Evolutionary conservation across 805 yeast species (phyloP), one percentile per base, ranked within the genome.

Genomic region (Cyberlindnera galapagoensis): DNA sequence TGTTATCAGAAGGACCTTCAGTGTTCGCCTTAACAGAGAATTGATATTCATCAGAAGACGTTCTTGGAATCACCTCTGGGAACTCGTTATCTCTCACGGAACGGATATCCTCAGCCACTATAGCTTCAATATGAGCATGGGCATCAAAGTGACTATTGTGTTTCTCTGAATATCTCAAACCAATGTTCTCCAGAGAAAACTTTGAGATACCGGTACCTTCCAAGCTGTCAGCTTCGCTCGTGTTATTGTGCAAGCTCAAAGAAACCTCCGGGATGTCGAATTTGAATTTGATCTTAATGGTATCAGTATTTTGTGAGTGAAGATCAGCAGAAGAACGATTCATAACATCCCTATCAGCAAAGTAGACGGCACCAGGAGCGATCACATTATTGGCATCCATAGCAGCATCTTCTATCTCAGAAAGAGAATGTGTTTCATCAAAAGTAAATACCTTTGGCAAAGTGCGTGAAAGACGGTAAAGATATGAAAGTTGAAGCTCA

Each of bases 61-160:
- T 67, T 17, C 74, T 71, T 1, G 97, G 97, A 26, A 92, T 76
- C 20, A 92, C 75, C 39, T 88, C 81, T 0, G 81, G 70, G 58
- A 85, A 90, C 44, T 74, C 74, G 59, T 82, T 90, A 19, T 68
- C 74, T 14, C 70, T 71, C 6, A 60, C 59, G 16, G 57, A 54
- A 43, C 97, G 67, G 4, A 76, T 71, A 57, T 92, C 98, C 34
- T 72, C 74, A 3, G 88, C 81, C 3, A 79, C 74, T 46, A 92
- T 80, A 0, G 96, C 76, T 25, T 75, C 71, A 18, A 86, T 65
- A 34, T 71, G 73, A 7, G 86, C 46, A 33, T 76, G 78, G 0
- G 88, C 72, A 7, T 61, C 67, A 33, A 74, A 69, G 20, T 74
- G 68, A 0, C 79, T 69, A 43, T 74, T 69, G 17, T 71, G 65